Percentiles rank a stretch among this genome's conserved stretches.
These are phyloP conservation scores for Perilla frutescens DNA, from an alignment of 257 asterid species.

Conservation along the genomic window DNA sequence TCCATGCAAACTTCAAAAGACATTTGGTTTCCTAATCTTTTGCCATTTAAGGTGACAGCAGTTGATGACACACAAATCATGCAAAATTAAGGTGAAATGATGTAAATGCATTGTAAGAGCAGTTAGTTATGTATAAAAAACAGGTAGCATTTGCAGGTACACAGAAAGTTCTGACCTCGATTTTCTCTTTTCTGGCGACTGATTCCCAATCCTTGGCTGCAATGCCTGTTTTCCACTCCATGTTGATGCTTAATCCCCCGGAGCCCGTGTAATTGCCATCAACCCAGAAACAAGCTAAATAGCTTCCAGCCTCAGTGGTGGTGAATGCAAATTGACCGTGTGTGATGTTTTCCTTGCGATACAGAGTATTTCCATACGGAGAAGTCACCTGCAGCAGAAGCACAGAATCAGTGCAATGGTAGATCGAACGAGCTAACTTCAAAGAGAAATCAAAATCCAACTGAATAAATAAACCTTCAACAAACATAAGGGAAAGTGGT, in stretches of 20 bases:
- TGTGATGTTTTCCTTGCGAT: slow-evolving; percentile 46
- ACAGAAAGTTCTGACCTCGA: slow-evolving; percentile 50
- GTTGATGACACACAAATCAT: slow-evolving; percentile 1
- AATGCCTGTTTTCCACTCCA: slow-evolving; percentile 60
- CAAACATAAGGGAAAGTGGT: too few species aligned
- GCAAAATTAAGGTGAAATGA: slow-evolving; percentile 22
- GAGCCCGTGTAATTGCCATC: slow-evolving; percentile 39
- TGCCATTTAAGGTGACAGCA: not conserved
- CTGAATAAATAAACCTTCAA: too few species aligned
- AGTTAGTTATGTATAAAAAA: not conserved
- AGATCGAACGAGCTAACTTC: not conserved
- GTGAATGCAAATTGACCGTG: slow-evolving; percentile 63
- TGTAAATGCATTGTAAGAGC: not conserved
- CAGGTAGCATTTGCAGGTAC: not conserved
- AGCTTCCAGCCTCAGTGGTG: slow-evolving; percentile 56
- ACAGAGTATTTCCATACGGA: slow-evolving; percentile 57
- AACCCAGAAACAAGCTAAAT: slow-evolving; percentile 57
- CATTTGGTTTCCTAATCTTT: not conserved
- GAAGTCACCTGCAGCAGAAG: slow-evolving; percentile 56
- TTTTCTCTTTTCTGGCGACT: slow-evolving; percentile 56
- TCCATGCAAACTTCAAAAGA: slow-evolving; percentile 10
- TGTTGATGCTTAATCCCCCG: slow-evolving; percentile 49
- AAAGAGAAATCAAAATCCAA: not conserved
- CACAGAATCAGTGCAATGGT: not conserved
- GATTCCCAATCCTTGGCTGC: slow-evolving; percentile 71